Percentiles rank a stretch among this genome's conserved stretches.
Evolutionary conservation across 352 stramenopile genomes (phyloP).

Genomic region (Aphanomyces cochlioides): DNA sequence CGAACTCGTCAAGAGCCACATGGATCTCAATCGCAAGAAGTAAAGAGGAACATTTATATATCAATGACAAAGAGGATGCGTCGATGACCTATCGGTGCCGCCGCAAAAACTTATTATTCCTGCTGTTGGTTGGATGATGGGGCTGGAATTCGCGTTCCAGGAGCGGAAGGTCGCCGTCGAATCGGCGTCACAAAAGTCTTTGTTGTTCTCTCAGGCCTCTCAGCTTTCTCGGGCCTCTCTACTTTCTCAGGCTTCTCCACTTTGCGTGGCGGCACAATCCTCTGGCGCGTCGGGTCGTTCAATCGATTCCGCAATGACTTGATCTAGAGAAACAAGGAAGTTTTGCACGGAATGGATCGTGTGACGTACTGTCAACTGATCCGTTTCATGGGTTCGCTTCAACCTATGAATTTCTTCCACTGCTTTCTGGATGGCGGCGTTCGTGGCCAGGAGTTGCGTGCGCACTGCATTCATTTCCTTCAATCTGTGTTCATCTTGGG

Average conservation of each 20-base stretch:
- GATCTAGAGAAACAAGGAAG: not conserved
- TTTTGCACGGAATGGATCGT: not conserved
- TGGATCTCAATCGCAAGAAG: conserved; percentile 49
- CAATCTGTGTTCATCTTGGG: not conserved
- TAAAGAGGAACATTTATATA: not conserved
- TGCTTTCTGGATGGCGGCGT: not conserved
- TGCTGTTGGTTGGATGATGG: no score
- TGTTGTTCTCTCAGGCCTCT: no score
- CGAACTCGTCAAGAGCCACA: conserved; percentile 87
- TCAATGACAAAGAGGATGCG: no score
- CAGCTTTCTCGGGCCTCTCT: no score
- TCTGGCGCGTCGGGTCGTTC: no score
- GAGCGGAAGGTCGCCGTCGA: no score
- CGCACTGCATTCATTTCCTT: not conserved
- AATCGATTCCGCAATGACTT: not conserved
- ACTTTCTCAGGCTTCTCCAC: no score
- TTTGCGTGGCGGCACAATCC: no score
- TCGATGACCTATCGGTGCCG: no score
- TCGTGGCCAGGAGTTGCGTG: not conserved
- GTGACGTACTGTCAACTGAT: not conserved
- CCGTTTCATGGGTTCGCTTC: not conserved
- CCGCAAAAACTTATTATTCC: no score
- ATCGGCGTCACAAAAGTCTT: no score
- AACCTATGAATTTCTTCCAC: conserved; percentile 4
- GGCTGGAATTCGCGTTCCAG: no score